Conservation (phyloP, 129 eudicot genomes). For the Saussurea involucrata region DNA sequence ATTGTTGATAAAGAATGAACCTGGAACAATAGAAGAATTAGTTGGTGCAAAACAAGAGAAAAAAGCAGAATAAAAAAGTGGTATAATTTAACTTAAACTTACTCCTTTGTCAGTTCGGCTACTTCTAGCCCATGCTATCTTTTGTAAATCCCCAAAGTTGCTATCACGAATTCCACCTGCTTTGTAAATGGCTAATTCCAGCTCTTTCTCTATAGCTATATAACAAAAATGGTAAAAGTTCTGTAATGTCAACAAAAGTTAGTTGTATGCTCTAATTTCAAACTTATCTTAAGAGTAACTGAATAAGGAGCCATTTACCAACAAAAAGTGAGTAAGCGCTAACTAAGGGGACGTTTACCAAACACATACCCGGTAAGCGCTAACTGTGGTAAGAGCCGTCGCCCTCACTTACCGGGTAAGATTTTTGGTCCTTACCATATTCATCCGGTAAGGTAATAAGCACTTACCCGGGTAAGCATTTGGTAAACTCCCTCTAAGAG, state of each 20-base stretch:
- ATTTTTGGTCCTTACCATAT: too few species aligned
- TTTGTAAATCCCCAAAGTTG: constrained; percentile 80
- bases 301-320: neutral
- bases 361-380: too few species aligned
- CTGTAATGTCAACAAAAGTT: constrained; percentile 16
- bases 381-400: too few species aligned
- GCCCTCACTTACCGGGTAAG: too few species aligned
- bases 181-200: constrained; percentile 73
- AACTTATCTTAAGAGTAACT: neutral
- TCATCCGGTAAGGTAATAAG: too few species aligned
- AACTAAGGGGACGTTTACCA: too few species aligned
- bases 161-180: constrained; percentile 94
- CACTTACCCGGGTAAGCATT: too few species aligned
- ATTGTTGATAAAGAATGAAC: constrained; percentile 95
- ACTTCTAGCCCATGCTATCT: constrained; percentile 92
- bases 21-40: constrained; percentile 28
- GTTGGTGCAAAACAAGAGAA: neutral
- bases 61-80: neutral
- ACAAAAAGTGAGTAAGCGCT: neutral
- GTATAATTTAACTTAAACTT: constrained; percentile 26
- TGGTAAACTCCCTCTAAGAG: too few species aligned
- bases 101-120: constrained; percentile 99
- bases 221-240: constrained; percentile 27
- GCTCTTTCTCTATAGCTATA: constrained; percentile 84
- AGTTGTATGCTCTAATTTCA: neutral